Evolutionary conservation across 139 green algal species (phyloP), one percentile per base, ranked within the genome.

Genomic region (Edaphochlamys debaryana): DNA sequence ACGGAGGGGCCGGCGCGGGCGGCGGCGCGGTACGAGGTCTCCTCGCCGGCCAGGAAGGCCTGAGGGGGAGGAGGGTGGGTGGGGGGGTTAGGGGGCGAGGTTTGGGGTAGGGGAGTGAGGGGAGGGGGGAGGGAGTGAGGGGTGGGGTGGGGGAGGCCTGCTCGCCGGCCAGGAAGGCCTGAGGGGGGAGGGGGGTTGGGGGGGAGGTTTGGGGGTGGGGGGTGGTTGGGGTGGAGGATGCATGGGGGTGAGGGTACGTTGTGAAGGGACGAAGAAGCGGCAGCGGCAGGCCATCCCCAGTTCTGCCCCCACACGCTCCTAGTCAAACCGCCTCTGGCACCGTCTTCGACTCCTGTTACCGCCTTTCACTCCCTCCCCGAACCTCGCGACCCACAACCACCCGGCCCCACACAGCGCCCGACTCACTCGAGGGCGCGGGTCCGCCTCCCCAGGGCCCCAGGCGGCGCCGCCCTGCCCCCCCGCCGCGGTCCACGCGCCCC

Each of bases 1-100:
- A 90, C 52, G 4, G 77, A 67, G 0, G 94, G 94, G 0, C 93
- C 94, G 15, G 90, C 90, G 29, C 75, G 77, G 27, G 83, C 85
- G 42, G 79, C 27, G 27, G 80, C 56, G 63, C 52, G 63, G 38
- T 76, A 50, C 54, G n/a, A 78, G 38, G 66, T 60, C 4, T 29
- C 29, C 13, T 19, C 29, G 81, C 81, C 69, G 29, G 67, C 34
- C 20, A 70, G 60, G 48, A 76, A 69, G 75, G 75, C 25, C 75
- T 81, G 75, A 3, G 40, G 38, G 38, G 67, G 17, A 30, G 36
- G 36, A 45, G 67, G 40, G 22, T 8, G 5, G 69, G 69, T 37
- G n/a, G n/a, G n/a, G n/a, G n/a, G n/a, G 36, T n/a, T n/a, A 64
- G 27, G 37, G 13, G 29, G 38, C 40, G 38, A 17, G 50, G n/a